Evolutionary conservation across 257 asterid species (phyloP), one percentile per base, ranked within the genome.

Genomic region (Buddleja alternifolia): DNA sequence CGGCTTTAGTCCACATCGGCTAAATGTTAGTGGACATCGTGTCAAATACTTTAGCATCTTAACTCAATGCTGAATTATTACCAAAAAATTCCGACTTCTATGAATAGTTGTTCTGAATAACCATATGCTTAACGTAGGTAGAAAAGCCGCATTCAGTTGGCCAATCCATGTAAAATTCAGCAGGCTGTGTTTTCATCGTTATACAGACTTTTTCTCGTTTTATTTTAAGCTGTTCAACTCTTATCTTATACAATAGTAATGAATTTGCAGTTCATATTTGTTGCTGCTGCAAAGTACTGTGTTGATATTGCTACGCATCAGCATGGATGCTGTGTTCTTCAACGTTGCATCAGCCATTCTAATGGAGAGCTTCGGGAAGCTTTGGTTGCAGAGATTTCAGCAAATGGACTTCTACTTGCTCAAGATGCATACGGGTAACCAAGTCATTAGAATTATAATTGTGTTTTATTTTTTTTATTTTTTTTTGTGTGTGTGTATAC

Each of bases 401-500:
- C 84, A 71, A 88, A 90, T 45, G 98, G 88, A 0, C 88, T 86
- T 76, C 73, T 81, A 56, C 97, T 93, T 61, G 85, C 98, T 65
- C 97, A 90, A 82, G 98, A 93, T 88, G 90, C 96, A 76, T 93
- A 63, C 63, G 98, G 98, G 98, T 93, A 90, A 79, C 53, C 60
- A 39, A 65, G 17, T 41, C 36, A 59, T 36, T 58, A 8, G 11
- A 21, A 46, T 8, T 12, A 2, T 8, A 9, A 41, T 62, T 25
- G 12, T 29, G n/a, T n/a, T n/a, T n/a, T n/a, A n/a, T n/a, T n/a
- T n/a, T n/a, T n/a, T n/a, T n/a, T n/a, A n/a, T n/a, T n/a, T n/a
- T n/a, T n/a, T n/a, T n/a, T n/a, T n/a, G n/a, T n/a, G n/a, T n/a
- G 34, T 29, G 5, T 29, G 5, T 29, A 29, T 5, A 29, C 34